These are phyloP conservation scores for Elsinoe australis DNA, from an alignment of 2,329 filamentous ascomycete species.

Conservation along the genomic window DNA sequence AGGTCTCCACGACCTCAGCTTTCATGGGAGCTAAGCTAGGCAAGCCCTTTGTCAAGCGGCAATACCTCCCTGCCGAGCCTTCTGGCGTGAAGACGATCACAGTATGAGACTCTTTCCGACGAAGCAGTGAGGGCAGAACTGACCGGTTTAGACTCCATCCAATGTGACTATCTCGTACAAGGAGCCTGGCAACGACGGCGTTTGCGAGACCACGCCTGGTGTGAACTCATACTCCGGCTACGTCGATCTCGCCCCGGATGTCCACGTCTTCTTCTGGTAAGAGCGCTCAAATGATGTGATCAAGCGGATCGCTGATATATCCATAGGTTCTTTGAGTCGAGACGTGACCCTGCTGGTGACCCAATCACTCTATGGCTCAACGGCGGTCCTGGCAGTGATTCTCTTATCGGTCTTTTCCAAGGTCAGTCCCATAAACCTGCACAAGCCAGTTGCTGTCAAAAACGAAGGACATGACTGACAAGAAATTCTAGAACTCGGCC, in stretches of 20 bases:
- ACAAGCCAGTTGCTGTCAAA: too few species aligned
- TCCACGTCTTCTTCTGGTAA: conserved; percentile 49
- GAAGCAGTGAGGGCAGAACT: neutral
- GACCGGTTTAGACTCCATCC: conserved; percentile 28
- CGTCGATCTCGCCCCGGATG: conserved; percentile 27
- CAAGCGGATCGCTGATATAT: conserved; percentile 26
- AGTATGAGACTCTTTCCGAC: neutral
- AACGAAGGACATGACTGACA: neutral
- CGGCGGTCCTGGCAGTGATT: conserved; percentile 50
- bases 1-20: conserved; percentile 3
- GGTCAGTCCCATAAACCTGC: conserved; percentile 23
- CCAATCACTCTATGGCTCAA: conserved; percentile 55
- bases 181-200: conserved; percentile 41
- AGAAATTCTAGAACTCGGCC: conserved; percentile 30
- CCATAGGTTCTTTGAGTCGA: conserved; percentile 48
- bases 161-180: conserved; percentile 45
- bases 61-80: conserved; percentile 33
- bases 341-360: conserved; percentile 48
- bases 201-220: conserved; percentile 47
- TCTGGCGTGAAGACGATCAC: conserved; percentile 39
- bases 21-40: conserved; percentile 15
- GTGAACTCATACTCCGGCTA: conserved; percentile 44
- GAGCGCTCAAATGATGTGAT: neutral
- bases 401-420: conserved; percentile 50
- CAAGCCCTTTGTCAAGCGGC: conserved; percentile 21